These are phyloP conservation scores for Picochlorum sp. DNA, from an alignment of 139 green algal species.

Conservation along the genomic window DNA sequence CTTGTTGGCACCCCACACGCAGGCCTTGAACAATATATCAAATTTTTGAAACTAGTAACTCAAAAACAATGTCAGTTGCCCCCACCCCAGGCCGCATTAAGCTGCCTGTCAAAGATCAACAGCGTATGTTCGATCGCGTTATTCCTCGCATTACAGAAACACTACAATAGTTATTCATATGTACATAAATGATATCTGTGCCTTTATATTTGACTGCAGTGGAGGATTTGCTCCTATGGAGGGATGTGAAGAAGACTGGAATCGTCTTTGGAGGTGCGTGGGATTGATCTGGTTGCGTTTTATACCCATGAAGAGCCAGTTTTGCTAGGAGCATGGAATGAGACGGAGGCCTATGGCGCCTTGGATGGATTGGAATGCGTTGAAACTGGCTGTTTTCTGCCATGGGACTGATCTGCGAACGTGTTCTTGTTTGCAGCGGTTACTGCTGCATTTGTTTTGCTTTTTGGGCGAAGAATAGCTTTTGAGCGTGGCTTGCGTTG, in stretches of 20 bases:
- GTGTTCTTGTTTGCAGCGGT: slow-evolving; percentile 5
- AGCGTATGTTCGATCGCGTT: neutral
- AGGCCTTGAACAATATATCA: neutral
- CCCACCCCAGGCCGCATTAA: neutral
- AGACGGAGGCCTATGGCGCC: no score
- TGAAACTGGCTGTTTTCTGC: neutral
- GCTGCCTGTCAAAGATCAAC: slow-evolving; percentile 15
- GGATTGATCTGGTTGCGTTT: neutral
- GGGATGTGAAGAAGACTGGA: slow-evolving; percentile 29
- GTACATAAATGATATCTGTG: no score
- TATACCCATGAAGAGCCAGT: no score
- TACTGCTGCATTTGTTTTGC: slow-evolving; percentile 33
- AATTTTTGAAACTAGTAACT: neutral
- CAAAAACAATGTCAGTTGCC: neutral
- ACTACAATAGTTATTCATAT: no score
- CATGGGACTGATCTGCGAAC: neutral
- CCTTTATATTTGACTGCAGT: slow-evolving; percentile 11
- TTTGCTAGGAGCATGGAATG: no score
- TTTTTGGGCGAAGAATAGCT: slow-evolving; percentile 15
- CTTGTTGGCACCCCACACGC: no score
- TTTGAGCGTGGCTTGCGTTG: slow-evolving; percentile 21
- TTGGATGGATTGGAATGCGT: no score
- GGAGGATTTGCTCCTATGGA: slow-evolving; percentile 51
- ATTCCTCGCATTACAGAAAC: no score
- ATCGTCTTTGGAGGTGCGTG: slow-evolving; percentile 26